Conservation (phyloP, 2,329 filamentous ascomycete genomes). For the Talaromyces albobiverticillius region DNA sequence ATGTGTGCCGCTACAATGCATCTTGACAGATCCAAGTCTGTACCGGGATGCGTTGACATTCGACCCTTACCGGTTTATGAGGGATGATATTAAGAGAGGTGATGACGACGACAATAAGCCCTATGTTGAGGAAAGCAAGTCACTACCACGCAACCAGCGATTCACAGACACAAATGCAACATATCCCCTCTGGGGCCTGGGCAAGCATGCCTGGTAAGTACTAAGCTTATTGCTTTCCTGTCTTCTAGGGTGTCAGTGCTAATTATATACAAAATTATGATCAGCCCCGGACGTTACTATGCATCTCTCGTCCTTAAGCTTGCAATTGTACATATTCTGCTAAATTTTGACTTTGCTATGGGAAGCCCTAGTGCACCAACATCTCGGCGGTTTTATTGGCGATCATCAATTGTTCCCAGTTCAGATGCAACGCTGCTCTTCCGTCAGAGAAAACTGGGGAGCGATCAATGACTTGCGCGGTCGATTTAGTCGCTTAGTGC, state of each 20-base stretch:
- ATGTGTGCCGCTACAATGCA: background rate
- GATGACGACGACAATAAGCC: background rate
- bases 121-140: background rate
- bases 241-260: too few relatives aligned
- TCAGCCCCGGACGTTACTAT: background rate
- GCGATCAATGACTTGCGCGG: background rate
- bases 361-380: background rate
- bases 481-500: background rate
- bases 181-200: slow-evolving; percentile 5
- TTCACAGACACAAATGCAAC: background rate
- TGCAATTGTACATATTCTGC: background rate
- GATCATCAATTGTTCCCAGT: background rate
- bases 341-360: background rate
- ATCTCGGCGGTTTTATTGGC: background rate
- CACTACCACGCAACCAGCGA: background rate
- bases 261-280: too few relatives aligned
- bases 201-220: background rate
- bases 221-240: too few relatives aligned
- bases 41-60: slow-evolving; percentile 2
- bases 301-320: background rate
- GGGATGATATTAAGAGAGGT: background rate
- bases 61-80: slow-evolving; percentile 8
- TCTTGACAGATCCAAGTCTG: background rate
- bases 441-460: background rate
- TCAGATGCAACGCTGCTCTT: background rate